These are phyloP conservation scores for Papiliotrema fonsecae DNA, from an alignment of 1,284 basidiomycete species.

Conservation along the genomic window DNA sequence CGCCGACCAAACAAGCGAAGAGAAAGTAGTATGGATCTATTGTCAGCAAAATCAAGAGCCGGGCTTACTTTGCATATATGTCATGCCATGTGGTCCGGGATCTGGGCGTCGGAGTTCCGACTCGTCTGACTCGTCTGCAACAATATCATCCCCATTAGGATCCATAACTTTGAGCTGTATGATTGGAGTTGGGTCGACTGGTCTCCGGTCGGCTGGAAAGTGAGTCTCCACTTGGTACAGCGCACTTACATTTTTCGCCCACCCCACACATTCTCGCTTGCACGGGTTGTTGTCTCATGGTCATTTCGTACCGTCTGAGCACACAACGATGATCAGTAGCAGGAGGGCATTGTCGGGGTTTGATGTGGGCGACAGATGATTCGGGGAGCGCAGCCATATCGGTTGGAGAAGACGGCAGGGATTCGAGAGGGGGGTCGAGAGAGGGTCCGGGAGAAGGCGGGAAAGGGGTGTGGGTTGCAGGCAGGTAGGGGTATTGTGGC, in stretches of 20 bases:
- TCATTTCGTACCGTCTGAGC: conserved; percentile 73
- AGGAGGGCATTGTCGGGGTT: not conserved
- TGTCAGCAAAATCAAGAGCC: conserved; percentile 8
- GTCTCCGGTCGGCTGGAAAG: conserved; percentile 72
- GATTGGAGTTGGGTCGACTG: conserved; percentile 93
- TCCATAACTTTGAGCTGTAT: conserved; percentile 88
- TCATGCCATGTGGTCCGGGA: conserved; percentile 22
- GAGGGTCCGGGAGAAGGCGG: not conserved
- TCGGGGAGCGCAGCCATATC: not conserved
- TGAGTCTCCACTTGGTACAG: not conserved
- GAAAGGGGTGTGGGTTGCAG: not conserved
- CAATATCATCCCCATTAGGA: conserved; percentile 52
- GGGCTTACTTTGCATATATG: conserved; percentile 45
- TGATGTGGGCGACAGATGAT: not conserved
- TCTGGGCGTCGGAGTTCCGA: conserved; percentile 14
- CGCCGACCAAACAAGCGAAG: conserved; percentile 81
- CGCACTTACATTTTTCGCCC: conserved; percentile 66
- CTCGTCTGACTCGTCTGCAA: conserved; percentile 6
- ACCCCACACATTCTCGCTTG: conserved; percentile 85
- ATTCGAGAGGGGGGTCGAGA: not conserved
- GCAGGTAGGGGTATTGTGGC: not conserved
- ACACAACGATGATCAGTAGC: conserved; percentile 26
- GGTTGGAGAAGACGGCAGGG: not conserved
- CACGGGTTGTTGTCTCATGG: conserved; percentile 80
- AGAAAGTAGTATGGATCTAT: conserved; percentile 94